Evolutionary conservation across 2,329 filamentous ascomycete genomes (phyloP), one percentile per base, ranked within the genome.

Genomic region (Amauroascus verrucosus): DNA sequence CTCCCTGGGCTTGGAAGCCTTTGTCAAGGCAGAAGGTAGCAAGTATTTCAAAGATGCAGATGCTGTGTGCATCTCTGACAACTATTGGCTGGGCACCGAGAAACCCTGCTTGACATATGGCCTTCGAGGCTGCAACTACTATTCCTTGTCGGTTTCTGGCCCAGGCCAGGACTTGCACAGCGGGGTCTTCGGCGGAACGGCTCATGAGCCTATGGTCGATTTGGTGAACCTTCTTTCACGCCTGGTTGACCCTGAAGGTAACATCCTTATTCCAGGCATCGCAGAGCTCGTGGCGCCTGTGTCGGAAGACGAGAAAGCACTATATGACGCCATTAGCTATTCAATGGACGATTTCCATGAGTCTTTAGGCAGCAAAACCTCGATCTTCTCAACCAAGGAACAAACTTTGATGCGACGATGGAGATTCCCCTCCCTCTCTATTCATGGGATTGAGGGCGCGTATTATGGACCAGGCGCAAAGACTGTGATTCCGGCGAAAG

Each of bases 11-110:
- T 79, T 98, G 53, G 93, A 98, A 65, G 91, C 95, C 62, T 86
- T 97, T 61, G 96, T 98, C 72, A 79, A 86, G 61, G 84, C 81
- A 45, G 93, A 98, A 74, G 89, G 86, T 60, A 88, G 94, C 75
- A 86, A 87, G 64, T 97, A 84, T 77, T 98, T 98, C 76, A 88
- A 88, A 65, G 91, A 96, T 64, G 83, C 89, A 33, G 93, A 98
- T 61, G 93, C 90, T 5, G 88, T 97, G 56, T 98, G 93, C 75
- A 98, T 98, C 68, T 95, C 88, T 46, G 93, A 98, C 73, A 98
- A 98, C 80, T 98, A 98, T 82, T 98, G 93, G 93, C 83, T 98
- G 38, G 93, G 93, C 55, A 97, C 93, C 5, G 89, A 97, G 79
- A 96, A 96, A 79, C 93, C 93, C 11, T 98, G 93, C 71, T 75